Evolutionary conservation across 2,329 filamentous ascomycete species (phyloP), one percentile per base, ranked within the genome.

Genomic region (Aspergillus sp.): DNA sequence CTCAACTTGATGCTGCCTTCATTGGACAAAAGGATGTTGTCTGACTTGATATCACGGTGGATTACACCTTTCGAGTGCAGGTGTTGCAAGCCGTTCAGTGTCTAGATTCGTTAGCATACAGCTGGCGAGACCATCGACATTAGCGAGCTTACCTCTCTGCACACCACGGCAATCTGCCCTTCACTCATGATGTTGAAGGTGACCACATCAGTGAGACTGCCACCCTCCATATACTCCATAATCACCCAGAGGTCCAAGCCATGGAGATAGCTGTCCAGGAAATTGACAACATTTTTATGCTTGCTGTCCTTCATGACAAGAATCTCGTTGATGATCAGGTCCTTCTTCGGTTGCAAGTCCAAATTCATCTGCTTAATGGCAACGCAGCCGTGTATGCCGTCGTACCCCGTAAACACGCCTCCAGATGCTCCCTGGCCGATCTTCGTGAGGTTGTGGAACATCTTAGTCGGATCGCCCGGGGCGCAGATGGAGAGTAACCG

Each of bases 351-450:
- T 53, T 98, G 91, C 62, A 96, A 83, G 60, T 96, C 91, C 35
- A 98, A 67, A 47, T 96, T 96, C 91, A 98, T 98, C 68, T 98
- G 91, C 68, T 98, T 98, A 64, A 98, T 96, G 26, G 91, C 91
- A 24, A 98, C 91, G 46, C 93, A 78, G 41, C 82, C 78, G 61
- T 93, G 93, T 24, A 78, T 82, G 35, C 77, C 80, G 43, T 95
- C 85, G 55, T 89, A 85, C 3, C 89, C 91, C 0, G 86, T 94
- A 54, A 79, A 98, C 1, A 98, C 91, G 40, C 91, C 91, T 47
- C 91, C 91, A 6, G 89, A 96, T 24, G 91, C 91, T 58, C 91
- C 91, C 61, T 98, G 91, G 1, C 91, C 91, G 55, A 98, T 96
- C 67, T 96, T 96, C 55, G 78, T 88, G 47, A 96, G 76, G 36